Base-by-base conservation (phyloP, 495 filamentous ascomycete species). In the Hyaloscypha variabilis region DNA sequence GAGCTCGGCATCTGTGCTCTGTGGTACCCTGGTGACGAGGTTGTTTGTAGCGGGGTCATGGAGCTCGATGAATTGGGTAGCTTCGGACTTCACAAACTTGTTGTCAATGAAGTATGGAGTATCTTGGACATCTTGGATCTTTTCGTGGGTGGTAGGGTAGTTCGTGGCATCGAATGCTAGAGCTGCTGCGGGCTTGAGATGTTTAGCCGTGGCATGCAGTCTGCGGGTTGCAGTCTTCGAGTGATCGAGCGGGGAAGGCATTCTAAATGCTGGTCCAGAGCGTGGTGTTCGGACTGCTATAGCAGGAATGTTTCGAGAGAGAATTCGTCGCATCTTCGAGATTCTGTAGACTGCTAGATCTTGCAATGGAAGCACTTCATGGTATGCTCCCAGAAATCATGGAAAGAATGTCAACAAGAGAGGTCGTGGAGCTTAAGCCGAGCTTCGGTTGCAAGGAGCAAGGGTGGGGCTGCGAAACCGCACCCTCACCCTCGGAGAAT, bases 41-140 rank as follows among this genome's bases (percentile, higher is more conserved):
- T 97, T 95, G 83, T 98, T 98, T 63, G 95, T 99, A 58, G 96
- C 95, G 2, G 95, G 95, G 73, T 99, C 95, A 76, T 93, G 82
- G 49, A 99, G 83, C 64, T 98, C 94, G 74, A 98, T 96, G 90
- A 91, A 97, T 66, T 86, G 80, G 8, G 86, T 82, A 19, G 96
- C 82, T 72, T 85, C 80, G 42, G 93, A 97, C 24, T 87, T 67
- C 23, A 91, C 79, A 74, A 97, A 96, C 74, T 93, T 76, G 76
- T 99, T 99, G 81, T 99, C 85, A 53, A 98, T 74, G 77, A 98
- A 99, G 76, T 91, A 94, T 63, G 89, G 87, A 2, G 95, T 98
- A 73, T 97, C 90, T 63, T 86, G 78, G 8, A 91, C 90, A 51
- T 87, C 77, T 57, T 82, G 66, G 75, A 96, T 92, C 74, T 84